These are phyloP conservation scores for Albugo candida DNA, from an alignment of 352 stramenopile genomes.

Conservation along the genomic window DNA sequence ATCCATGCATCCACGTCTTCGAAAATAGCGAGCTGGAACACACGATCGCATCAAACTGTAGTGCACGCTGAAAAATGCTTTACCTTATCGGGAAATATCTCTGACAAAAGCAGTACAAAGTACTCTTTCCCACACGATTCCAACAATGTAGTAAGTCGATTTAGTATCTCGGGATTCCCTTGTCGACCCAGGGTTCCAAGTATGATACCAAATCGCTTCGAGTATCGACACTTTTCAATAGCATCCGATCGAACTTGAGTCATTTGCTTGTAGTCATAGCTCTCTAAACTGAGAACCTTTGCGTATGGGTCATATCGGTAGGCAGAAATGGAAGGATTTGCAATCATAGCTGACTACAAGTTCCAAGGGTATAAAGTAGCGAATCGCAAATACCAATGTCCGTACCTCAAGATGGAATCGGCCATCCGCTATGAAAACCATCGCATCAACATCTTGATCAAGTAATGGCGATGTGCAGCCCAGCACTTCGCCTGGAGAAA, in stretches of 20 bases:
- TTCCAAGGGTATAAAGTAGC: background rate
- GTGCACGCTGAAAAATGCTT: background rate
- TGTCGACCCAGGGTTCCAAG: constrained; percentile 97
- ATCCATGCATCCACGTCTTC: constrained; percentile 92
- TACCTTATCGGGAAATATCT: constrained; percentile 91
- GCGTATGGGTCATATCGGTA: constrained; percentile 99
- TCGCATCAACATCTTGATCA: constrained; percentile 63
- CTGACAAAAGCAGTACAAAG: constrained; percentile 92
- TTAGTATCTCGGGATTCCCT: constrained; percentile 93
- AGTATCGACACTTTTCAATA: constrained; percentile 47
- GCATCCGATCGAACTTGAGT: constrained; percentile 74
- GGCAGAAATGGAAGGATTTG: constrained; percentile 89
- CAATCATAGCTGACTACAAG: constrained; percentile 91
- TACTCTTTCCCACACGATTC: constrained; percentile 72
- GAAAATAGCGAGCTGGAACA: constrained; percentile 64
- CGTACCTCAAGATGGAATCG: constrained; percentile 96
- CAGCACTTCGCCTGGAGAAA: constrained; percentile 95
- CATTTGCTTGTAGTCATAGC: constrained; percentile 95
- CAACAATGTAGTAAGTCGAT: constrained; percentile 81
- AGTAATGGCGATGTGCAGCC: constrained; percentile 95
- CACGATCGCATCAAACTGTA: background rate
- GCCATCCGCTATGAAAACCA: constrained; percentile 98
- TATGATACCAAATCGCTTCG: constrained; percentile 91
- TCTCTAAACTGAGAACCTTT: constrained; percentile 92
- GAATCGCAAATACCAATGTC: background rate